A percentile compares a stretch with the other conserved stretches of the same genome.
Conservation (phyloP, 306 rosid genomes). For the Malus domestica region ASM211411v1 NC_041791.1:28412001-28412500, state of each 20-base stretch:
- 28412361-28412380: neutral
- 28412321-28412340: conserved; percentile 2
- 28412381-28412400: neutral
- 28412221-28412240: no score
- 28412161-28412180: neutral
- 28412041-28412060: no score
- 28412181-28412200: neutral
- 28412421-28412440: conserved; percentile 83
- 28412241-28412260: neutral
- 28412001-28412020: neutral
- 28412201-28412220: neutral
- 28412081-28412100: neutral
- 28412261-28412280: neutral
- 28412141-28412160: neutral
- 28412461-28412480: conserved; percentile 62
- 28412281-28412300: neutral
- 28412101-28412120: neutral
- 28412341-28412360: conserved; percentile 2
- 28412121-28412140: neutral
- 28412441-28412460: conserved; percentile 78
- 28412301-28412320: neutral
- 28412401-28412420: conserved; percentile 35
- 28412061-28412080: neutral
- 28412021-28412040: neutral
- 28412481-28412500: conserved; percentile 92